These are phyloP conservation scores for Orbilia blumenaviensis DNA, from an alignment of 2,329 filamentous ascomycete species.

Conservation along the genomic window DNA sequence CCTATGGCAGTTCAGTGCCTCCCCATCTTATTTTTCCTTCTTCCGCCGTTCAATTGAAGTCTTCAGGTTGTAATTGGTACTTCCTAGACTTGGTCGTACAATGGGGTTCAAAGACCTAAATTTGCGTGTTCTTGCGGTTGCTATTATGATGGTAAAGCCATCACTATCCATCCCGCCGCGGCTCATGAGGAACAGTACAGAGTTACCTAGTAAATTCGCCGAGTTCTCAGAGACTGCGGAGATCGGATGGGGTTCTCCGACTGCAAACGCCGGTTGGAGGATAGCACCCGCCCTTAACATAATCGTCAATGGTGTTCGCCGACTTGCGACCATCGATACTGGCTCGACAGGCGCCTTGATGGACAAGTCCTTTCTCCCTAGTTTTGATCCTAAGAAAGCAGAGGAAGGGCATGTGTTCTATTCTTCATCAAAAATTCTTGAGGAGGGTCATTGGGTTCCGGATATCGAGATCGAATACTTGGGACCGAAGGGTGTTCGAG, in stretches of 20 bases:
- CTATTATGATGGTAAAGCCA: background rate
- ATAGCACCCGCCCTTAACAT: background rate
- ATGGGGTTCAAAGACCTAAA: background rate
- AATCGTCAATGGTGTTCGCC: background rate
- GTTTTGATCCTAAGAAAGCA: background rate
- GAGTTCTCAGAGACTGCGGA: background rate
- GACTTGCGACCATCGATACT: background rate
- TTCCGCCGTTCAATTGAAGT: no score
- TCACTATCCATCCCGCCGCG: background rate
- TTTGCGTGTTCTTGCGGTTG: background rate
- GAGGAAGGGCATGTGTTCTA: constrained; percentile 24
- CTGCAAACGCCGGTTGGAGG: background rate
- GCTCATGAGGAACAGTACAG: background rate
- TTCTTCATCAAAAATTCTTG: constrained; percentile 8
- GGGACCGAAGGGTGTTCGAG: background rate
- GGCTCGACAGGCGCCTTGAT: constrained; percentile 14
- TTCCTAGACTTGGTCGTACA: background rate
- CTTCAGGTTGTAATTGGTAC: no score
- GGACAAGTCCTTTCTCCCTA: constrained; percentile 13
- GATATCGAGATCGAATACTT: constrained; percentile 20
- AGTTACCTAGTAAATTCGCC: background rate
- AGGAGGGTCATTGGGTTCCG: constrained; percentile 13
- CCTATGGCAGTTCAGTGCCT: no score
- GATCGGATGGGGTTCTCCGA: background rate
- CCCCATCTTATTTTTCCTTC: no score